A percentile compares a stretch with the other conserved stretches of the same genome.
phyloP scores from a whole-genome alignment of 2,329 filamentous ascomycete species.

The Chrysoporthe cubensis region DNA sequence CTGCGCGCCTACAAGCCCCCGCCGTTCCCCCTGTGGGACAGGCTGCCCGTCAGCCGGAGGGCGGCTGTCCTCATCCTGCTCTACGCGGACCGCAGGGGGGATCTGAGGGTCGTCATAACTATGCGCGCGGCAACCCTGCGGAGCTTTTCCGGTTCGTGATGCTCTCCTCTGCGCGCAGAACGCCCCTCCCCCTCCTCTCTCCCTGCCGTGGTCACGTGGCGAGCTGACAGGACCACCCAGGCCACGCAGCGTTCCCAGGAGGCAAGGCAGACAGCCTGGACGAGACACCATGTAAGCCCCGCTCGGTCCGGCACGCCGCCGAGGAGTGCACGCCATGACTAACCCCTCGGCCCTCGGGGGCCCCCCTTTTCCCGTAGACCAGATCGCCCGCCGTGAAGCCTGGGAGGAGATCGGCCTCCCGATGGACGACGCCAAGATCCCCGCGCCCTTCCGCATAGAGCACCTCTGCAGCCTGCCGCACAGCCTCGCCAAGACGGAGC shows the following conservation, averaged over 20 bases:
- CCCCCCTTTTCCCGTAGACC: conserved; percentile 54
- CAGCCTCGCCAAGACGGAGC: conserved; percentile 72
- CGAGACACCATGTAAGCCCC: conserved; percentile 62
- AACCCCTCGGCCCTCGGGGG: not conserved
- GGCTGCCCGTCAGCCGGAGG: conserved; percentile 65
- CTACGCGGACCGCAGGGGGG: conserved; percentile 81
- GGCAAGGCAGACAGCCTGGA: conserved; percentile 66
- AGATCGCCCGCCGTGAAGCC: conserved; percentile 87
- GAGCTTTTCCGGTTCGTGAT: conserved; percentile 64
- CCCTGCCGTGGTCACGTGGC: not conserved
- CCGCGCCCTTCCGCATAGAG: conserved; percentile 80
- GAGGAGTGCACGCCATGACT: not conserved
- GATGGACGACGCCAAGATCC: conserved; percentile 68
- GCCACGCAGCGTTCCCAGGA: conserved; percentile 85
- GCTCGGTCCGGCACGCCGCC: not conserved
- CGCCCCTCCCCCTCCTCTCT: not conserved
- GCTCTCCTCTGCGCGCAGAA: not conserved
- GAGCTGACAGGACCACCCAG: conserved; percentile 31
- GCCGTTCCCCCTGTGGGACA: conserved; percentile 64
- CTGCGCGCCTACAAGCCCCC: conserved; percentile 65
- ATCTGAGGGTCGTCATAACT: conserved; percentile 73
- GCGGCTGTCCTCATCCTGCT: conserved; percentile 88
- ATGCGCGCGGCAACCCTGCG: conserved; percentile 67
- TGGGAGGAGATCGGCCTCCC: conserved; percentile 93
- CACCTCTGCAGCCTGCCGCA: conserved; percentile 80